Evolutionary conservation across 192 early-diverging fungal species (phyloP), one percentile per base, ranked within the genome.

Genomic region (Spinellus fusiger): DNA sequence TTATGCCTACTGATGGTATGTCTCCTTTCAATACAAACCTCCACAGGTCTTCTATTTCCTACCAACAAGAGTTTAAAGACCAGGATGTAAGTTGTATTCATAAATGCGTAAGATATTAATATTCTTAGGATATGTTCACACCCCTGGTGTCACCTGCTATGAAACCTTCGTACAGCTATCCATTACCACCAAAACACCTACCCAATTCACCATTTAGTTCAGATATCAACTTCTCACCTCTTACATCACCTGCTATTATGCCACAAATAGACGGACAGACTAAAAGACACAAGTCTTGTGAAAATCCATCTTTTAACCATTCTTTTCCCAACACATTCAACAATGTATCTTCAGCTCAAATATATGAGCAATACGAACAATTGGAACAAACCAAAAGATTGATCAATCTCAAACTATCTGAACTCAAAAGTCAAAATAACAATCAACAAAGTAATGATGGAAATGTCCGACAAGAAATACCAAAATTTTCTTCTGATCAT

Each of bases 101-200:
- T n/a, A n/a, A n/a, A n/a, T n/a, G n/a, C n/a, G n/a, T n/a, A n/a
- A n/a, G n/a, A n/a, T n/a, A n/a, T n/a, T n/a, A n/a, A n/a, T n/a
- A n/a, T n/a, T n/a, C n/a, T n/a, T 59, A 65, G 69, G 63, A 71
- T 61, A 65, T 71, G 16, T 47, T 86, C 15, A 84, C 84, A 10
- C 87, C 87, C 0, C 65, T 89, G 18, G 81, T 89, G 9, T 89
- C 87, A 6, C 87, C 87, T 5, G 84, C 82, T 9, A 82, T 84
- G 70, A 89, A 84, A 0, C 87, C 87, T 2, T 76, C 78, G 23
- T 70, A 77, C 40, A 76, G 77, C 32, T 84, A 80, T 64, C 59
- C 71, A 32, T 67, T 63, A 4, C 60, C 74, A 44, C 50, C 66
- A 9, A 49, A 62, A 20, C 23, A 57, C 37, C 34, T 66, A 9